Evolutionary conservation across 169 alveolate genomes (phyloP).

Genomic region (Plasmodium billcollinsi): DNA sequence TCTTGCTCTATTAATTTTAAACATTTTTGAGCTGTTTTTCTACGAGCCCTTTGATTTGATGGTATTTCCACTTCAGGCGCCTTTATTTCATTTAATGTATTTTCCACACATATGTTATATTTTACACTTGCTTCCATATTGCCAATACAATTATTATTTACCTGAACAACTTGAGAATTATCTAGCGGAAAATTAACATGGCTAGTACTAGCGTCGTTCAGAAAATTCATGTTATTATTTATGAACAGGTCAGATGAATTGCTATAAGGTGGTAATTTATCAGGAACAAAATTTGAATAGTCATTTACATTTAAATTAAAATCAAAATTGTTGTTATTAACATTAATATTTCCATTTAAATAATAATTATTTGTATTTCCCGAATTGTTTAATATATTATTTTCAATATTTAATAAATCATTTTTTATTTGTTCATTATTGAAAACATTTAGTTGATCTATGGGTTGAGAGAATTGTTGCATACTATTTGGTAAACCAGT

Average conservation of each 20-base stretch:
- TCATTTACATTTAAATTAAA: not conserved
- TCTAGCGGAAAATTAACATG: slow-evolving; percentile 1
- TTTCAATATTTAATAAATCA: not conserved
- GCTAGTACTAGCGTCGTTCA: slow-evolving; percentile 4
- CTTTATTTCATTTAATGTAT: not conserved
- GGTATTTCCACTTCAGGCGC: slow-evolving; percentile 5
- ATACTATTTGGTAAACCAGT: too few relatives aligned
- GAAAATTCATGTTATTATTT: slow-evolving; percentile 3
- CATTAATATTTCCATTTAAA: not conserved
- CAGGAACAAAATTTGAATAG: slow-evolving; percentile 1
- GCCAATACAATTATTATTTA: slow-evolving; percentile 2
- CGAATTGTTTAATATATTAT: not conserved
- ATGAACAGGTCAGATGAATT: slow-evolving; percentile 1
- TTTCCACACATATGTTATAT: not conserved
- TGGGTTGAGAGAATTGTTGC: too few relatives aligned
- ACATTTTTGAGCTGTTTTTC: slow-evolving; percentile 76
- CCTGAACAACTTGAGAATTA: slow-evolving; percentile 1
- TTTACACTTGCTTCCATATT: not conserved
- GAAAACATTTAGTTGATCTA: too few relatives aligned
- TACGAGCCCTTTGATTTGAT: slow-evolving; percentile 70
- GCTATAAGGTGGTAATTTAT: not conserved
- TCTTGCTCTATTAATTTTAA: slow-evolving; percentile 72
- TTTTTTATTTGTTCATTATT: not conserved
- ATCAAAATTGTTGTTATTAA: slow-evolving; percentile 1
- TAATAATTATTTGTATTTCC: slow-evolving; percentile 4